phyloP scores from a whole-genome alignment of 1,284 basidiomycete species.

The Moniliella sp. region DNA sequence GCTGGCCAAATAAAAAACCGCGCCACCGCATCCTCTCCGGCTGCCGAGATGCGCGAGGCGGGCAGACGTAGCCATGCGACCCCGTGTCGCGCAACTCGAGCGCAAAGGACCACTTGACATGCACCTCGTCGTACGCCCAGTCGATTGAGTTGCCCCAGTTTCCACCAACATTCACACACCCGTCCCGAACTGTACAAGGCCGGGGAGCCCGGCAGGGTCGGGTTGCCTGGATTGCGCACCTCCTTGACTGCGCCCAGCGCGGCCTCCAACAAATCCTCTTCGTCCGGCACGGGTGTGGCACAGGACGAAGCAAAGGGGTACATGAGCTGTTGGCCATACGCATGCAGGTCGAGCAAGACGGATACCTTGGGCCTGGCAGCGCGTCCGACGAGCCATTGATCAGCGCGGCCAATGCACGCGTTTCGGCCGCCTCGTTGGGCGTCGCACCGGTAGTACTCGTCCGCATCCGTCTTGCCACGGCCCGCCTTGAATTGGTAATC shows the following conservation, averaged over 20 bases:
- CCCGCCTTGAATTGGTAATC: too few relatives aligned
- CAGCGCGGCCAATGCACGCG: constrained; percentile 51
- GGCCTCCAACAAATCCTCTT: constrained; percentile 60
- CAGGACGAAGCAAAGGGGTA: constrained; percentile 57
- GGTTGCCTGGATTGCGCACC: constrained; percentile 43
- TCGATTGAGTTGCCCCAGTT: constrained; percentile 1
- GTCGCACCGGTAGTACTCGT: too few relatives aligned
- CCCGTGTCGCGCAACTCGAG: constrained; percentile 61
- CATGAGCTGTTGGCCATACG: constrained; percentile 52
- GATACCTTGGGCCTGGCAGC: constrained; percentile 38
- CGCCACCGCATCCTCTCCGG: constrained; percentile 37
- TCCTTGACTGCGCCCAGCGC: constrained; percentile 54
- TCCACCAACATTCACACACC: constrained; percentile 43
- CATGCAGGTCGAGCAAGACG: constrained; percentile 55
- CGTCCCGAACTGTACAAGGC: too few relatives aligned
- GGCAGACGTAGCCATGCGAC: constrained; percentile 62
- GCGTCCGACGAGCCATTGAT: constrained; percentile 53
- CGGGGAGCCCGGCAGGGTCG: constrained; percentile 39
- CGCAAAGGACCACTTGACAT: constrained; percentile 54
- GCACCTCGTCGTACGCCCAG: constrained; percentile 35
- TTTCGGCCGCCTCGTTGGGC: constrained; percentile 55
- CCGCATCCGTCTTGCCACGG: too few relatives aligned
- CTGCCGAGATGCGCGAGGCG: constrained; percentile 49
- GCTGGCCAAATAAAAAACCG: constrained; percentile 7
- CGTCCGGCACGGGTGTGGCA: constrained; percentile 47